A percentile compares a stretch with the other conserved stretches of the same genome.
These are phyloP conservation scores for Echria macrotheca DNA, from an alignment of 495 filamentous ascomycete species.

Conservation along the genomic window DNA sequence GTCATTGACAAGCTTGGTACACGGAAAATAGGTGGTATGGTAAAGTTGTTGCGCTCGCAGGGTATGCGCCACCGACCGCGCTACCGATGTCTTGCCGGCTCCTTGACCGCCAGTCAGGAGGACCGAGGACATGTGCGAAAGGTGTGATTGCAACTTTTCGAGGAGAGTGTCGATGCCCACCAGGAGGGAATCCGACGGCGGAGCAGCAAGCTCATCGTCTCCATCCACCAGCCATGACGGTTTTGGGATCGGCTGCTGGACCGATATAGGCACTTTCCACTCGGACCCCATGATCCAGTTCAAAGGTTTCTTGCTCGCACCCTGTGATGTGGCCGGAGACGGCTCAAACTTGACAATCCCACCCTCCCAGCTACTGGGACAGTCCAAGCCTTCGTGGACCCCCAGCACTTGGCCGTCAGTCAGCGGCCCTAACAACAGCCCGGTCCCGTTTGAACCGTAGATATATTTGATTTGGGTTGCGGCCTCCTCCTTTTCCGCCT, in stretches of 20 bases:
- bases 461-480: conserved; percentile 50
- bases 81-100: conserved; percentile 78
- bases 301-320: conserved; percentile 45
- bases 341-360: conserved; percentile 74
- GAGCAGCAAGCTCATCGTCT: conserved; percentile 46
- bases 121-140: conserved; percentile 82
- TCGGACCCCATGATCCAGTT: conserved; percentile 77
- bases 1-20: conserved; percentile 76
- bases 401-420: conserved; percentile 80
- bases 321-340: conserved; percentile 34
- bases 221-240: conserved; percentile 48
- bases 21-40: conserved; percentile 75
- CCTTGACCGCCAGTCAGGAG: conserved; percentile 84
- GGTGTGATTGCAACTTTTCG: conserved; percentile 59
- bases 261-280: conserved; percentile 60
- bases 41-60: conserved; percentile 63
- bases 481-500: conserved; percentile 65
- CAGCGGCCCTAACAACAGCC: conserved; percentile 75
- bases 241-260: conserved; percentile 63
- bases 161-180: conserved; percentile 81
- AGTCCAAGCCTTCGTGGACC: conserved; percentile 33
- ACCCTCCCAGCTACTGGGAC: conserved; percentile 55
- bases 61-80: conserved; percentile 54
- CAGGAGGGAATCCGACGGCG: conserved; percentile 51
- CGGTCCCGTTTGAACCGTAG: conserved; percentile 50